These are phyloP conservation scores for Arachnomyces sp. DNA, from an alignment of 2,329 filamentous ascomycete species.

Conservation along the genomic window DNA sequence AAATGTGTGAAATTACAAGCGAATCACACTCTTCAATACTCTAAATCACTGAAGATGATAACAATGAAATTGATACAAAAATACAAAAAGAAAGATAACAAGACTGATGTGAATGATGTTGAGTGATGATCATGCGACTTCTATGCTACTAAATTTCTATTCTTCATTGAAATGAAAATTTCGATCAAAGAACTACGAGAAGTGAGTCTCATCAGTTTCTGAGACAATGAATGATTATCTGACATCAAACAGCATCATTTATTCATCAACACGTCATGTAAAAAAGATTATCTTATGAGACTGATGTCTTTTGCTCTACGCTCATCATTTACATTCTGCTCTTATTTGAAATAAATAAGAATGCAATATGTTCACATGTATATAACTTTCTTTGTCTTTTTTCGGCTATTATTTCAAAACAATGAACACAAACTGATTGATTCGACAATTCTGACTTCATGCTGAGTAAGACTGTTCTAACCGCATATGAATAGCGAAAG, in stretches of 20 bases:
- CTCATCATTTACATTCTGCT: neutral
- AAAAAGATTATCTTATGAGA: constrained; percentile 1
- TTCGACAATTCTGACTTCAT: no score
- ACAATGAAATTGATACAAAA: constrained; percentile 29
- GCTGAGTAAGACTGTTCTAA: no score
- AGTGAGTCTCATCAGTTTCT: no score
- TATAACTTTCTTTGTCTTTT: no score
- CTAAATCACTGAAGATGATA: constrained; percentile 19
- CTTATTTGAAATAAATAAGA: neutral
- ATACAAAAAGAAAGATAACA: constrained; percentile 26
- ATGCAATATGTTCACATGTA: no score
- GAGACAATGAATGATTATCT: no score
- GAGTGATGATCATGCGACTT: no score
- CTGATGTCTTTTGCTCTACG: neutral
- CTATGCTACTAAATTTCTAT: no score
- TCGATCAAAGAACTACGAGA: no score
- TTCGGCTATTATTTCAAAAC: no score
- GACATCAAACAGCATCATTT: neutral
- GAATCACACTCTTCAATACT: constrained; percentile 6
- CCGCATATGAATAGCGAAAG: neutral
- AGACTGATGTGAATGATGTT: constrained; percentile 25
- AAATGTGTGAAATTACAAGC: constrained; percentile 8
- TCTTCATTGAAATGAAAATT: no score
- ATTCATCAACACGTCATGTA: neutral
- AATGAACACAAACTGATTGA: no score